A percentile compares a stretch with the other conserved stretches of the same genome.
phyloP scores from a whole-genome alignment of 345 rosid genomes.

The Raphanus sativus region DNA sequence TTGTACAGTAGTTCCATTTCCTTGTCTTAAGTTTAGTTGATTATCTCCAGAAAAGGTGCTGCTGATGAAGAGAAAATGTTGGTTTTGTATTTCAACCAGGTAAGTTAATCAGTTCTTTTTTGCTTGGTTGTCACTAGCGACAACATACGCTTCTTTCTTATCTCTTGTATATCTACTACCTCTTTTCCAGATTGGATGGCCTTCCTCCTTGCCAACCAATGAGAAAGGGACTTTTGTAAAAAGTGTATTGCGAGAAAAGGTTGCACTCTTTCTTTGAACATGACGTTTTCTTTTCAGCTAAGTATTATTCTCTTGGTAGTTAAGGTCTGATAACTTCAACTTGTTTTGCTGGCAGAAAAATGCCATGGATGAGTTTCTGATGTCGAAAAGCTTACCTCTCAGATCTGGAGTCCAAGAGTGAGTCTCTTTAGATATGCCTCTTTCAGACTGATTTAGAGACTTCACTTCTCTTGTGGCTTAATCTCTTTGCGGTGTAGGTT shows the following conservation, averaged over 20 bases:
- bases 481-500: constrained; percentile 53
- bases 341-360: constrained; percentile 60
- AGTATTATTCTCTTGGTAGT: background rate
- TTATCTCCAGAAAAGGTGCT: constrained; percentile 62
- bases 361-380: constrained; percentile 68
- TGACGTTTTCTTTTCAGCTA: constrained; percentile 6
- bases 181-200: constrained; percentile 89
- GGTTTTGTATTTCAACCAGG: constrained; percentile 75
- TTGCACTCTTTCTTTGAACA: constrained; percentile 28
- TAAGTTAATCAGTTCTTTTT: constrained; percentile 27
- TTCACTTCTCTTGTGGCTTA: background rate
- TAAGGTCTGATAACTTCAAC: constrained; percentile 9
- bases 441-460: background rate
- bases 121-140: background rate
- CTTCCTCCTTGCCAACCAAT: constrained; percentile 82
- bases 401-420: constrained; percentile 88
- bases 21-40: constrained; percentile 11
- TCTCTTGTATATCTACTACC: background rate
- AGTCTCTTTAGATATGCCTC: constrained; percentile 38
- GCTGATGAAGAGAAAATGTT: constrained; percentile 93
- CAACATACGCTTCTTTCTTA: background rate
- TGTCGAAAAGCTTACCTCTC: constrained; percentile 62
- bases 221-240: constrained; percentile 72
- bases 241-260: constrained; percentile 76
- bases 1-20: background rate